These are phyloP conservation scores for Sphagnurus paluster DNA, from an alignment of 1,284 basidiomycete genomes.

Conservation along the genomic window DNA sequence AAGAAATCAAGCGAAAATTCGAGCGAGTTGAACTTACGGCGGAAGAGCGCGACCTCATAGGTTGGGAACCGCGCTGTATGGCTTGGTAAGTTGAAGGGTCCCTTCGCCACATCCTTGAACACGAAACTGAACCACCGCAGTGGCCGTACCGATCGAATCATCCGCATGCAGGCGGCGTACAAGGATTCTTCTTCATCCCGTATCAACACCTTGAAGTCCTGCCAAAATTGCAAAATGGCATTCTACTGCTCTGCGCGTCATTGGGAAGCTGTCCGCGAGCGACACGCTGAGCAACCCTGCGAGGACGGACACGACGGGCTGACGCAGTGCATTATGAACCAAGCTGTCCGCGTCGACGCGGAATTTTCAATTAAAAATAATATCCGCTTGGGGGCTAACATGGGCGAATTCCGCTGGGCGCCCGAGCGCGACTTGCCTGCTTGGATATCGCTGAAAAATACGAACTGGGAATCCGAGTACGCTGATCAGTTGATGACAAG, in stretches of 20 bases:
- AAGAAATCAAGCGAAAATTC: constrained; percentile 17
- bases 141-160: constrained; percentile 31
- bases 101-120: not conserved
- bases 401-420: constrained; percentile 26
- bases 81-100: constrained; percentile 31
- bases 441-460: constrained; percentile 23
- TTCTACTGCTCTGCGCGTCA: constrained; percentile 35
- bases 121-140: too few species aligned
- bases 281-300: constrained; percentile 21
- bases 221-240: constrained; percentile 28
- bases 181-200: constrained; percentile 9
- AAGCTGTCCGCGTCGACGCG: constrained; percentile 23
- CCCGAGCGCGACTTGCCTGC: constrained; percentile 26
- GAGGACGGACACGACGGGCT: constrained; percentile 23
- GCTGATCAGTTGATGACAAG: constrained; percentile 15
- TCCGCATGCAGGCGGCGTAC: constrained; percentile 27
- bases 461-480: constrained; percentile 25
- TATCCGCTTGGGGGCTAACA: constrained; percentile 12
- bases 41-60: constrained; percentile 30
- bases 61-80: constrained; percentile 35
- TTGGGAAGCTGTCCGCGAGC: constrained; percentile 24
- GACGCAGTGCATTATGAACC: constrained; percentile 33
- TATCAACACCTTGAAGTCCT: constrained; percentile 22
- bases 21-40: too few species aligned
- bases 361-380: constrained; percentile 16